These are phyloP conservation scores for Penstemon barbatus DNA, from an alignment of 257 asterid genomes.

Conservation along the genomic window DNA sequence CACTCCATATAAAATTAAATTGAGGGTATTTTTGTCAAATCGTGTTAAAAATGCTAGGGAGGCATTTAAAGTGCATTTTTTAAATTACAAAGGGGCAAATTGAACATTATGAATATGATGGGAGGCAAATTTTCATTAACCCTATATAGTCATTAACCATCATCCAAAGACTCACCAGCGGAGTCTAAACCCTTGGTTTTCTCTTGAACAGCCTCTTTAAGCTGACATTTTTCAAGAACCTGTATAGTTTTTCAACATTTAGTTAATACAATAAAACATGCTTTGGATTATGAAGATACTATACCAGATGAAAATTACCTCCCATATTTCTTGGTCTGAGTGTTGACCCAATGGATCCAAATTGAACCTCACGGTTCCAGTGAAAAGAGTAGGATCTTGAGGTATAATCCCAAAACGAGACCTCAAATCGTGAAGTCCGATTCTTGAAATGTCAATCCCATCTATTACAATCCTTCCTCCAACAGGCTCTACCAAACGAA, in stretches of 20 bases:
- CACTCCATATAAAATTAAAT: too few relatives aligned
- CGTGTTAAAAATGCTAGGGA: too few relatives aligned
- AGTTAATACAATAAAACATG: background rate
- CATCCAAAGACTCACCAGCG: conserved; percentile 47
- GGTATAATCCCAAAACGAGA: conserved; percentile 88
- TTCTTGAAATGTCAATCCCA: conserved; percentile 67
- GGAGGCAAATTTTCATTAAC: too few relatives aligned
- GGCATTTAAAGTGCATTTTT: too few relatives aligned
- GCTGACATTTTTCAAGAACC: conserved; percentile 90
- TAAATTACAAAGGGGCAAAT: too few relatives aligned
- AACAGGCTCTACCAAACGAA: conserved; percentile 83
- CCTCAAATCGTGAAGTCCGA: conserved; percentile 91
- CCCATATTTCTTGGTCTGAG: conserved; percentile 76
- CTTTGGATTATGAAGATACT: background rate
- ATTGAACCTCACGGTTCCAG: conserved; percentile 85
- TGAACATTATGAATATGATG: too few relatives aligned
- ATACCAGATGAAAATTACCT: conserved; percentile 42
- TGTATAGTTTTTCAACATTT: conserved; percentile 25
- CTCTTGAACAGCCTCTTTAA: conserved; percentile 77
- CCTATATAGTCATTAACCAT: background rate
- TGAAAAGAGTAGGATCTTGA: conserved; percentile 94
- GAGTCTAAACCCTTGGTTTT: conserved; percentile 74
- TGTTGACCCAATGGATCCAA: conserved; percentile 82
- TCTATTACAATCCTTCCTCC: conserved; percentile 87
- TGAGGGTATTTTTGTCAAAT: too few relatives aligned